These are phyloP conservation scores for Akanthomyces dipterigenus DNA, from an alignment of 2,329 filamentous ascomycete genomes.

Conservation along the genomic window DNA sequence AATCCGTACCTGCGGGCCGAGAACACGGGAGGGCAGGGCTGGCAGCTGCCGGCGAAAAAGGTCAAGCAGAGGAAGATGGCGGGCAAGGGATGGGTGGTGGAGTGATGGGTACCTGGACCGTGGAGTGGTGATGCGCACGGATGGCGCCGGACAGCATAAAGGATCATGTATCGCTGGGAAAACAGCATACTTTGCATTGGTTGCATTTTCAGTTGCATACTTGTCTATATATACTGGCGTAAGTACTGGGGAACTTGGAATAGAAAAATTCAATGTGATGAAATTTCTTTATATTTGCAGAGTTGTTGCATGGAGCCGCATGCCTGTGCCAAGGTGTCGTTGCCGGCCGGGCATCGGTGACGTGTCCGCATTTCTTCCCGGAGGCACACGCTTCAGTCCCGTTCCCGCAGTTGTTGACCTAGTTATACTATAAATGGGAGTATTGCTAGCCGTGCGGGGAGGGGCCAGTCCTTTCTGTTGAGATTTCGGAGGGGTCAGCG, in stretches of 20 bases:
- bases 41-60: slow-evolving; percentile 80
- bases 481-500: not conserved
- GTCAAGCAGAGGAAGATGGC: slow-evolving; percentile 70
- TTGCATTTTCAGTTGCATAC: not conserved
- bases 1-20: slow-evolving; percentile 70
- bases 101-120: slow-evolving; percentile 23
- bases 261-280: too few relatives aligned
- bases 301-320: too few relatives aligned
- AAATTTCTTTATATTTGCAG: too few relatives aligned
- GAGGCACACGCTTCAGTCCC: not conserved
- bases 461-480: not conserved
- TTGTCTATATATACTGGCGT: not conserved
- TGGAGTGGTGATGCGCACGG: not conserved
- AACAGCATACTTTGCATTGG: not conserved
- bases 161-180: not conserved
- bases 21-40: slow-evolving; percentile 60
- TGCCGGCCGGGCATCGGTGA: not conserved
- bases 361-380: not conserved
- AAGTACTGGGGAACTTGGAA: not conserved
- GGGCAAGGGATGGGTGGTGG: slow-evolving; percentile 69
- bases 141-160: not conserved
- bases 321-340: too few relatives aligned
- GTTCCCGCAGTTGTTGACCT: not conserved
- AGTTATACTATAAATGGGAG: not conserved
- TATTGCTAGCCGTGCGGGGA: not conserved